Percentiles rank a stretch among this genome's conserved stretches.
These are phyloP conservation scores for Phaffia rhodozyma DNA, from an alignment of 1,284 basidiomycete species.

Conservation along the genomic window DNA sequence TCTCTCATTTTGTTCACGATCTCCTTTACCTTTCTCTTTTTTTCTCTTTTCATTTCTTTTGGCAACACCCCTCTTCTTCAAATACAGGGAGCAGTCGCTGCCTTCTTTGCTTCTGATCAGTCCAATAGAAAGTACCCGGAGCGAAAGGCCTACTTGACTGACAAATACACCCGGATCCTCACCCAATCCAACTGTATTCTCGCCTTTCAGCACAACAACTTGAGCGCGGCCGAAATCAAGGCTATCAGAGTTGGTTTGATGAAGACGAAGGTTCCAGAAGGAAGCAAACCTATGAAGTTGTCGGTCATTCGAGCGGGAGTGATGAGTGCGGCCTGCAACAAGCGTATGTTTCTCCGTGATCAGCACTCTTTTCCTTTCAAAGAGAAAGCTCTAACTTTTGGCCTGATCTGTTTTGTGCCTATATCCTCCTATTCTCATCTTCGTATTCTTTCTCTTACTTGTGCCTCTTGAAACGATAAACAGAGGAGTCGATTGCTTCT, in stretches of 20 bases:
- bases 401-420: background rate
- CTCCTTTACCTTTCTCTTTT: background rate
- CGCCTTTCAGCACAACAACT: slow-evolving; percentile 57
- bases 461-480: background rate
- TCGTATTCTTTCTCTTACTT: background rate
- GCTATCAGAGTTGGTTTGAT: slow-evolving; percentile 55
- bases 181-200: slow-evolving; percentile 44
- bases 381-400: background rate
- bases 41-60: background rate
- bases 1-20: background rate
- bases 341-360: slow-evolving; percentile 51
- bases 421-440: background rate
- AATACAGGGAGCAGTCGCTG: background rate
- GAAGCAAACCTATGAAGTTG: slow-evolving; percentile 1
- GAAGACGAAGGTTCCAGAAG: slow-evolving; percentile 22
- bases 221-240: slow-evolving; percentile 50
- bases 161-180: slow-evolving; percentile 57
- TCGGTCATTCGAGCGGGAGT: slow-evolving; percentile 15
- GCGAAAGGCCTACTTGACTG: slow-evolving; percentile 61
- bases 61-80: background rate
- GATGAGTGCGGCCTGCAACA: slow-evolving; percentile 17
- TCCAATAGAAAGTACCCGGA: slow-evolving; percentile 41
- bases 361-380: slow-evolving; percentile 42
- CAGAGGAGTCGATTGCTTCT: background rate
- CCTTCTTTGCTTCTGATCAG: slow-evolving; percentile 1